A percentile compares a stretch with the other conserved stretches of the same genome.
Evolutionary conservation across 805 yeast species (phyloP).

Genomic region (Cyberlindnera subsufficiens): DNA sequence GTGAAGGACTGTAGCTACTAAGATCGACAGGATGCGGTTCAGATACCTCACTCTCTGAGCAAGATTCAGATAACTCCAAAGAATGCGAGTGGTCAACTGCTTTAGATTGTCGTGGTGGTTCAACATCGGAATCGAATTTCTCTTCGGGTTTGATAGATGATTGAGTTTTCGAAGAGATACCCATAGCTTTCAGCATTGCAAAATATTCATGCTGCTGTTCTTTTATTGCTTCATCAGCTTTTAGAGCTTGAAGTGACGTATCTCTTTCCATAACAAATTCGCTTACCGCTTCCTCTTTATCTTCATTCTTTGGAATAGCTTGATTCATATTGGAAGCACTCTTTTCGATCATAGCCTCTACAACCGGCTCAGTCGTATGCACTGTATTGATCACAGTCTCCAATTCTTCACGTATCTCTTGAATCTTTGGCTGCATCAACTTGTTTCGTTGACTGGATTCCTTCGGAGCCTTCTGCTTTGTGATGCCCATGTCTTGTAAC

Average conservation of each 20-base stretch:
- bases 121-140: neutral
- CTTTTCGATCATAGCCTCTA: neutral
- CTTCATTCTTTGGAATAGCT: no score
- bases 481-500: constrained; percentile 22
- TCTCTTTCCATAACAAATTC: constrained; percentile 1
- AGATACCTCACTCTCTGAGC: no score
- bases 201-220: constrained; percentile 4
- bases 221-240: neutral
- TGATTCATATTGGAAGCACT: no score
- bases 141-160: neutral
- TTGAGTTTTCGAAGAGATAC: constrained; percentile 8
- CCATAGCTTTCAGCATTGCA: constrained; percentile 10
- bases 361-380: neutral
- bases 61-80: no score
- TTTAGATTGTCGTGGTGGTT: neutral
- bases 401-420: constrained; percentile 6
- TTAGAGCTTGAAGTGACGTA: neutral
- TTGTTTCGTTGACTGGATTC: neutral
- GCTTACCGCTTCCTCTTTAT: neutral
- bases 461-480: constrained; percentile 1
- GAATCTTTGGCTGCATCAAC: constrained; percentile 3
- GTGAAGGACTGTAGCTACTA: constrained; percentile 2
- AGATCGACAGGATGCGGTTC: neutral
- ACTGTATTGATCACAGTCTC: neutral
- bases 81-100: no score